A percentile compares a stretch with the other conserved stretches of the same genome.
Conservation (phyloP, 441 rosid genomes). For the Adansonia gregorii region DNA sequence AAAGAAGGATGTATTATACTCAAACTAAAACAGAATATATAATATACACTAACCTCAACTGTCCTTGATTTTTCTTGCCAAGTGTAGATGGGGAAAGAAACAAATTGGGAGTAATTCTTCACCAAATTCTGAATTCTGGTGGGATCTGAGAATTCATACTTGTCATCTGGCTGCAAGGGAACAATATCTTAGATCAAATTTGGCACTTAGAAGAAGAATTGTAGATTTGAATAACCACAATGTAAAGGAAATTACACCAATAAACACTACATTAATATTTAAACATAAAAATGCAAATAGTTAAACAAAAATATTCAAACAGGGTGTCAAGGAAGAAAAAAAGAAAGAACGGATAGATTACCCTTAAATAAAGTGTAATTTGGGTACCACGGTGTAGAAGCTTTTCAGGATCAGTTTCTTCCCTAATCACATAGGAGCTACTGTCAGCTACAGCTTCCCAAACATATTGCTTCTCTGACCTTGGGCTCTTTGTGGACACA, state of each 20-base stretch:
- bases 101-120: slow-evolving; percentile 94
- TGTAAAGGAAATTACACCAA: not conserved
- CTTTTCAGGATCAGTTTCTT: slow-evolving; percentile 85
- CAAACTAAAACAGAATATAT: not conserved
- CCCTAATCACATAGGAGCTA: slow-evolving; percentile 78
- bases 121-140: slow-evolving; percentile 81
- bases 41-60: slow-evolving; percentile 63
- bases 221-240: slow-evolving; percentile 1
- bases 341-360: slow-evolving; percentile 34
- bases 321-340: not conserved
- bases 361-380: slow-evolving; percentile 83
- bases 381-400: slow-evolving; percentile 76
- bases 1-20: not conserved
- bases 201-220: not conserved
- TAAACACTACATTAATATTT: not conserved
- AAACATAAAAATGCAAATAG: not conserved
- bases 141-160: slow-evolving; percentile 81
- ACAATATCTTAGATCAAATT: not conserved
- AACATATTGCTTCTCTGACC: slow-evolving; percentile 85
- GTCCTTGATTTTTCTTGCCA: slow-evolving; percentile 96
- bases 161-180: slow-evolving; percentile 76
- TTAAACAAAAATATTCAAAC: not conserved
- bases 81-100: slow-evolving; percentile 94
- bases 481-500: slow-evolving; percentile 90
- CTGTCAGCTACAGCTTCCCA: slow-evolving; percentile 95